These are phyloP conservation scores for Metschnikowia amazonensis DNA, from an alignment of 805 yeast genomes.

Conservation along the genomic window DNA sequence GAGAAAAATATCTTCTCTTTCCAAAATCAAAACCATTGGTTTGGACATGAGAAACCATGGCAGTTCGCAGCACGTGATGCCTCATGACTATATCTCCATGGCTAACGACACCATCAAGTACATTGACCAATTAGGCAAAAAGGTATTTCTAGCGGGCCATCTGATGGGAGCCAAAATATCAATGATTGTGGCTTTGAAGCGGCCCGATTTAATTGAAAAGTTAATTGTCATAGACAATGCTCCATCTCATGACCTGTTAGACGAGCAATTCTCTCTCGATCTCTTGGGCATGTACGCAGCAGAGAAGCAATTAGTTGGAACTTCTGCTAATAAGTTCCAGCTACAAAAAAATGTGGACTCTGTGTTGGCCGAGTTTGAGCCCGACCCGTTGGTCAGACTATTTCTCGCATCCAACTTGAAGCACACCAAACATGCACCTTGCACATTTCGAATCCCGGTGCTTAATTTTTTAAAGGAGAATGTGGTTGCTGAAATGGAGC, in stretches of 20 bases:
- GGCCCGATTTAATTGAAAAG: conserved; percentile 38
- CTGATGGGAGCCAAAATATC: conserved; percentile 63
- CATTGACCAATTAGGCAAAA: conserved; percentile 21
- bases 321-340: neutral
- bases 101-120: conserved; percentile 41
- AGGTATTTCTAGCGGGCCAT: conserved; percentile 42
- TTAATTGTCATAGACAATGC: conserved; percentile 49
- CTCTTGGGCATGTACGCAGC: conserved; percentile 40
- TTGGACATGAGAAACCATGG: conserved; percentile 60
- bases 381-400: conserved; percentile 26
- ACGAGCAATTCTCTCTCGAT: conserved; percentile 30
- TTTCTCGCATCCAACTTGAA: conserved; percentile 40
- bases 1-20: conserved; percentile 26
- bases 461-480: conserved; percentile 14
- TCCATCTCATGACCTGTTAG: conserved; percentile 38
- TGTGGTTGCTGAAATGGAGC: conserved; percentile 11
- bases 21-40: conserved; percentile 36
- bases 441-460: conserved; percentile 16
- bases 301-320: conserved; percentile 19
- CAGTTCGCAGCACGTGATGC: conserved; percentile 39
- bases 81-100: conserved; percentile 43
- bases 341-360: conserved; percentile 18
- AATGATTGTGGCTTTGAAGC: conserved; percentile 40
- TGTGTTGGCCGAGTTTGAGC: conserved; percentile 24
- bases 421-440: conserved; percentile 3